phyloP scores from a whole-genome alignment of 352 stramenopile species.

The Phytophthora pistaciae region DNA sequence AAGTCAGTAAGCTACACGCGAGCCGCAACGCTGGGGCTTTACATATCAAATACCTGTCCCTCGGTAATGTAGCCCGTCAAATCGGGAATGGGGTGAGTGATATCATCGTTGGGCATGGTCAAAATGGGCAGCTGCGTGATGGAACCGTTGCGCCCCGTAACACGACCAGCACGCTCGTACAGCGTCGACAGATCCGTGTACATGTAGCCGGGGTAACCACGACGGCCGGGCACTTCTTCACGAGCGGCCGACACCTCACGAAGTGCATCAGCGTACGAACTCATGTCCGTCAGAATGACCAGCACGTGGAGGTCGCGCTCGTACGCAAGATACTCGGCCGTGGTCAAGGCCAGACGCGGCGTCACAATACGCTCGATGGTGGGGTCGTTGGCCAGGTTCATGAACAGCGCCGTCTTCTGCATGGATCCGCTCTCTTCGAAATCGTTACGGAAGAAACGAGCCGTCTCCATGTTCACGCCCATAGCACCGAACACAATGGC shows the following conservation, averaged over 20 bases:
- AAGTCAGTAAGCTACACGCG: not conserved
- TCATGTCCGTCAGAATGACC: slow-evolving; percentile 99
- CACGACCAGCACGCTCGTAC: slow-evolving; percentile 98
- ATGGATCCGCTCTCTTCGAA: slow-evolving; percentile 99
- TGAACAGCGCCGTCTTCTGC: slow-evolving; percentile 98
- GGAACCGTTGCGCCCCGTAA: slow-evolving; percentile 97
- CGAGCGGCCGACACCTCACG: slow-evolving; percentile 96
- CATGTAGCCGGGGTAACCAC: slow-evolving; percentile 99
- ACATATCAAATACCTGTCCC: slow-evolving; percentile 86
- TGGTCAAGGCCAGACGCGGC: slow-evolving; percentile 98
- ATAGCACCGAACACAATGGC: slow-evolving; percentile 99
- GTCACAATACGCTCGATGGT: slow-evolving; percentile 99
- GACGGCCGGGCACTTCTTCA: slow-evolving; percentile 97
- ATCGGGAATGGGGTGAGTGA: slow-evolving; percentile 99
- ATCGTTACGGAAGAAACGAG: slow-evolving; percentile 97
- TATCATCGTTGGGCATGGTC: slow-evolving; percentile 99
- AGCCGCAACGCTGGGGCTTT: not conserved
- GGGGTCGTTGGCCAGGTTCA: slow-evolving; percentile 99
- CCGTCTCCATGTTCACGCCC: slow-evolving; percentile 99
- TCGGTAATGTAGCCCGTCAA: slow-evolving; percentile 99
- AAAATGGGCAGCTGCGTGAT: slow-evolving; percentile 99
- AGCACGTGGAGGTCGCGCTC: slow-evolving; percentile 99
- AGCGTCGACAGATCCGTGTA: slow-evolving; percentile 99
- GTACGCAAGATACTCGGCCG: slow-evolving; percentile 99
- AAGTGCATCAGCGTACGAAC: slow-evolving; percentile 98